Base-by-base conservation (phyloP, 768 basidiomycete species). In the Melanogaster broomeanus region DNA sequence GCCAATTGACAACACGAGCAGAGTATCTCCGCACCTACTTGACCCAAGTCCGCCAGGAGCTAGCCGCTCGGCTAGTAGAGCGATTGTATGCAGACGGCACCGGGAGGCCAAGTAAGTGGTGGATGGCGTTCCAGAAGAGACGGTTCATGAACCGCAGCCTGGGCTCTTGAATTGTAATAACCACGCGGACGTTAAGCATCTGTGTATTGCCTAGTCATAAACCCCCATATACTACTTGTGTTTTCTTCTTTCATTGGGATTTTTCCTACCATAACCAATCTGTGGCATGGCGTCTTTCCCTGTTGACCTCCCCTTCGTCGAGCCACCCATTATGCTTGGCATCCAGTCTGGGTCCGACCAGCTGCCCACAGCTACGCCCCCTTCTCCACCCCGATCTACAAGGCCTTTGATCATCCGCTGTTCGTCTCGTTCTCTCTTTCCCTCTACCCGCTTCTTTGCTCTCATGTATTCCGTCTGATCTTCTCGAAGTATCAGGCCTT, bases 91-190 rank as follows among this genome's bases (percentile, higher is more conserved):
- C 87, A 34, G 93, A 96, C 67, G 94, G 94, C 6, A 88, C 90
- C 4, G 88, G 88, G 51, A 95, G 91, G 68, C 95, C 97, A 6
- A 97, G 90, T 78, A 99, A 99, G 72, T 99, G 97, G 97, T 99
- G 97, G 97, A 96, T 98, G 93, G 90, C 91, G 19, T 99, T 98
- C 84, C 93, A 95, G 72, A 98, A 97, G 82, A 82, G 95, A 66
- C 83, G 91, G 22, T 93, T 93, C 82, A 93, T 93, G 91, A 91
- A 92, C 74, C 85, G 91, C 66, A 92, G 90, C 69, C 69, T 93
- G 67, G 86, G 84, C 52, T 79, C 81, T 64, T 88, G 77, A 72
- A 56, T 43, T 34, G 4, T 22, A 31, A 18, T 22, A 22, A 42
- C 46, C 12, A 9, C 15, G 38, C 6, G 30, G 30, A 37, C 31